A percentile compares a stretch with the other conserved stretches of the same genome.
Conservation (phyloP, 352 stramenopile genomes). For the Ophiocytium majus region DNA sequence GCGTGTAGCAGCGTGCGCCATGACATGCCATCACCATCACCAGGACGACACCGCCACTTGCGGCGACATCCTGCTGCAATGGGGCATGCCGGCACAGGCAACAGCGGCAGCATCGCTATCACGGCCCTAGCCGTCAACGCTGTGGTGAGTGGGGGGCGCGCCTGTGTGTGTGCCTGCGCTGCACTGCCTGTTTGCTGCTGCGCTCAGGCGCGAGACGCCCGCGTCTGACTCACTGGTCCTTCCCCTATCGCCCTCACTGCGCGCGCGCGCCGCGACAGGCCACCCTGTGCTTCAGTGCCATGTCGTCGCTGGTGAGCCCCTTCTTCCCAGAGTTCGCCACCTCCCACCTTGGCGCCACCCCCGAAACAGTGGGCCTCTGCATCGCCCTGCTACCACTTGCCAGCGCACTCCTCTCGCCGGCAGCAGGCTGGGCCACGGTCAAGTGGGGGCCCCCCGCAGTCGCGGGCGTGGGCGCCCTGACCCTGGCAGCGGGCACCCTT, state of each 20-base stretch:
- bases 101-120: too few species aligned
- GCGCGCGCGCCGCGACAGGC: neutral
- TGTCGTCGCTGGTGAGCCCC: constrained; percentile 3
- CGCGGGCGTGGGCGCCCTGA: neutral
- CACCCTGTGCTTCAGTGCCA: neutral
- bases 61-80: too few species aligned
- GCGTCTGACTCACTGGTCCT: too few species aligned
- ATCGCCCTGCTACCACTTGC: constrained; percentile 9
- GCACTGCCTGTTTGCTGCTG: too few species aligned
- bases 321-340: constrained; percentile 21
- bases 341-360: neutral
- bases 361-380: neutral
- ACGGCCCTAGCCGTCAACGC: too few species aligned
- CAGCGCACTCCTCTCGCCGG: neutral
- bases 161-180: too few species aligned
- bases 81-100: too few species aligned
- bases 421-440: neutral
- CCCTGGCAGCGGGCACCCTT: neutral
- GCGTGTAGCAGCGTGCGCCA: too few species aligned
- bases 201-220: too few species aligned
- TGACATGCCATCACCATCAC: too few species aligned
- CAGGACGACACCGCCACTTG: too few species aligned
- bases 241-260: neutral
- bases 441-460: neutral
- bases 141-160: too few species aligned